Percentiles rank a stretch among this genome's conserved stretches.
Evolutionary conservation across 345 rosid genomes (phyloP).

Genomic region (Pistacia atlantica): DNA sequence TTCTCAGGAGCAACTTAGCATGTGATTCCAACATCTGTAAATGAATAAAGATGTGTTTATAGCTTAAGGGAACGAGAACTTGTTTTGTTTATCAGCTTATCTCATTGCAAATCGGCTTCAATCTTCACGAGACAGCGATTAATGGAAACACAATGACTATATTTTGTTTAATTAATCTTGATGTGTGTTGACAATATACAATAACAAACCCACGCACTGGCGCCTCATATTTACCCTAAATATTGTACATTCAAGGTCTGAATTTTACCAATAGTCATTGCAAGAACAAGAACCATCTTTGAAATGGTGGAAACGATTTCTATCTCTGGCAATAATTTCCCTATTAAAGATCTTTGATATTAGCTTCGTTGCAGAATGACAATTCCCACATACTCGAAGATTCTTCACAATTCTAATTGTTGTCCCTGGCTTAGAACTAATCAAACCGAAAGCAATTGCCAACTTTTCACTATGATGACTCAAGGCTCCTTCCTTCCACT

Average conservation of each 20-base stretch:
- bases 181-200: background rate
- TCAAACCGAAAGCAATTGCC: constrained; percentile 82
- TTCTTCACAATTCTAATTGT: constrained; percentile 78
- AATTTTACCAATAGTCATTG: constrained; percentile 68
- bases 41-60: constrained; percentile 27
- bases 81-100: background rate
- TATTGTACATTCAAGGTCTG: background rate
- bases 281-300: constrained; percentile 77
- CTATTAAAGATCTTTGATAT: constrained; percentile 72
- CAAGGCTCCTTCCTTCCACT: constrained; percentile 68
- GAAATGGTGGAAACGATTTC: constrained; percentile 81
- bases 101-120: background rate
- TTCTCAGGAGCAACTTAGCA: background rate
- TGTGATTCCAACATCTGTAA: constrained; percentile 18
- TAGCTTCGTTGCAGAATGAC: constrained; percentile 74
- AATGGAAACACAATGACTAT: background rate
- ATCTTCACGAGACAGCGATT: background rate
- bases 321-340: constrained; percentile 79
- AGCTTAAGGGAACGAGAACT: background rate
- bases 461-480: constrained; percentile 79
- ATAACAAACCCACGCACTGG: no score
- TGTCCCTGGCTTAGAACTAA: constrained; percentile 74
- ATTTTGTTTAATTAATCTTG: background rate
- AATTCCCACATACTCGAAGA: constrained; percentile 73
- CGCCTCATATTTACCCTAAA: background rate